phyloP scores from a whole-genome alignment of 2,329 filamentous ascomycete genomes.

The Pyricularia pennisetigena region DNA sequence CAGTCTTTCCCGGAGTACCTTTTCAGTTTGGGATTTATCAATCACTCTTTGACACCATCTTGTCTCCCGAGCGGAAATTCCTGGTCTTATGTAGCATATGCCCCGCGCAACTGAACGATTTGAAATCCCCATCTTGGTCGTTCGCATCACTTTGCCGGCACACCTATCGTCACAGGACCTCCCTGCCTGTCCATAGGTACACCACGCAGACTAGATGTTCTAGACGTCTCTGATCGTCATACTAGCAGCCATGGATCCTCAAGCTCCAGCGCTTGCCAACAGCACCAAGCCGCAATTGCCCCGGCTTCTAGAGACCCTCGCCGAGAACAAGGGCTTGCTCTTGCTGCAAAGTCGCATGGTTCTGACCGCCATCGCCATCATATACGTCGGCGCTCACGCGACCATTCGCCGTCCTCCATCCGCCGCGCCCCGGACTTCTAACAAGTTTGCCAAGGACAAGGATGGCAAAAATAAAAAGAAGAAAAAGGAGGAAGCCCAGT shows the following conservation, averaged over 20 bases:
- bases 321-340: neutral
- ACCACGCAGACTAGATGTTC: neutral
- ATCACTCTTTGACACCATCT: neutral
- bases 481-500: constrained; percentile 38
- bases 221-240: neutral
- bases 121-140: neutral
- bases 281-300: neutral
- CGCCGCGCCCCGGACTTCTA: constrained; percentile 49
- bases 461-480: constrained; percentile 23
- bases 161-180: neutral
- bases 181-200: neutral
- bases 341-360: constrained; percentile 35
- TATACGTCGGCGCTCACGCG: constrained; percentile 78
- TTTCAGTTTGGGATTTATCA: neutral
- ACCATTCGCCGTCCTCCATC: constrained; percentile 76
- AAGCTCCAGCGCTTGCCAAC: neutral
- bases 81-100: neutral
- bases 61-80: neutral
- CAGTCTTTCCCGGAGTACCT: neutral
- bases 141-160: neutral
- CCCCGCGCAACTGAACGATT: neutral
- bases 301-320: neutral
- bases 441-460: constrained; percentile 15
- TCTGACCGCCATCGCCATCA: constrained; percentile 66
- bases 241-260: neutral